Evolutionary conservation across 179 eudicot genomes (phyloP), one percentile per base, ranked within the genome.

Genomic region (Silene noctiflora): DNA sequence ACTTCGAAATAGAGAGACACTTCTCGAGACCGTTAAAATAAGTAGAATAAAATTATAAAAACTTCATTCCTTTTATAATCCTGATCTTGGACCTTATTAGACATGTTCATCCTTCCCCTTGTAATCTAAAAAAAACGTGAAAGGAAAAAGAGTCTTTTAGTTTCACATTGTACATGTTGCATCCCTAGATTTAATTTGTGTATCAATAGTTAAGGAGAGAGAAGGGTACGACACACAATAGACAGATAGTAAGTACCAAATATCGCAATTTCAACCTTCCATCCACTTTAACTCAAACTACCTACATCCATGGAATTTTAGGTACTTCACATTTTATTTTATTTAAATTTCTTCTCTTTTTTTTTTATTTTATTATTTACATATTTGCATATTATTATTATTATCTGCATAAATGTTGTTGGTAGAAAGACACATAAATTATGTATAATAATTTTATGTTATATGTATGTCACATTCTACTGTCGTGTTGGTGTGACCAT

Each of bases 11-110:
- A 29, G 33, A 29, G 3, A 29, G 3, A 29, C 4, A 29, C 3
- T 29, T 3, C 33, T 29, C 4, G 3, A 29, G 2, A 25, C 1
- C 1, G 27, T 25, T 25, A 25, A 25, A 29, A 29, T 29, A 0
- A 29, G 33, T n/a, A n/a, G n/a, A n/a, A n/a, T n/a, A n/a, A n/a
- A n/a, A n/a, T n/a, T n/a, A n/a, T n/a, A n/a, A n/a, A n/a, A n/a
- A n/a, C n/a, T n/a, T n/a, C n/a, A n/a, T n/a, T n/a, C 27, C 27
- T 25, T 44, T 44, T 2, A 44, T 44, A 44, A 44, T 44, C 73
- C 73, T 55, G 75, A 70, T 71, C 74, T 79, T 83, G 83, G 88
- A 80, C 88, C 84, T 76, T 75, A 25, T 25, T 11, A 68, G 81
- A 56, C 82, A 81, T 29, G 82, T 77, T 81, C 82, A 58, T 53